Evolutionary conservation across 1,139 yeast species (phyloP), one percentile per base, ranked within the genome.

Genomic region (Magnusiomyces fungicola): DNA sequence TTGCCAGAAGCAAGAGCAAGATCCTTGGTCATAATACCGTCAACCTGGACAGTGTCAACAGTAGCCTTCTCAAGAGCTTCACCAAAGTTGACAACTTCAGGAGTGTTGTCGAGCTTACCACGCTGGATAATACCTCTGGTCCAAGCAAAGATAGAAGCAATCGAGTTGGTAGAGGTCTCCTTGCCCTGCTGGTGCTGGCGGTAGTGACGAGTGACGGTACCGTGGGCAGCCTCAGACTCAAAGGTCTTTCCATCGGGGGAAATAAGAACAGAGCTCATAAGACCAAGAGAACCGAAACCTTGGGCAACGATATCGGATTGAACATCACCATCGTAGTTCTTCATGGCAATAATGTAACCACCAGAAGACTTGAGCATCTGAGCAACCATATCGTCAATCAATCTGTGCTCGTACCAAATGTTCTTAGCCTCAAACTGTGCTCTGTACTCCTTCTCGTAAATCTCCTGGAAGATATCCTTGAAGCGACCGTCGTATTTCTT

Each of bases 101-200:
- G 94, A 43, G 96, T 88, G 48, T 70, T 69, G 68, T 90, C 97
- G 56, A 90, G 75, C 66, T 78, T 81, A 60, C 97, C 97, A 73
- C 97, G 86, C 74, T 85, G 94, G 58, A 80, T 80, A 52, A 90
- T 69, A 61, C 97, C 97, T 67, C 95, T 81, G 47, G 96, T 78
- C 97, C 97, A 90, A 39, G 97, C 97, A 62, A 83, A 90, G 61
- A 90, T 90, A 27, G 96, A 88, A n/a, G 97, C 97, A 70, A 90
- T 90, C 41, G 97, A 89, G 73, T 90, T 90, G 57, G 97, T 90
- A n/a, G 96, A 88, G 32, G 97, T 90, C 72, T 89, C 96, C 69
- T 88, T 85, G 60, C 97, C 97, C 69, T 83, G 84, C 71, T 90
- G 97, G 69, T 87, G 86, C 70, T 83, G 94, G 73, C 97, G 83